A percentile compares a stretch with the other conserved stretches of the same genome.
These are phyloP conservation scores for Protomyces pachydermus DNA, from an alignment of 1,139 yeast genomes.

Conservation along the genomic window DNA sequence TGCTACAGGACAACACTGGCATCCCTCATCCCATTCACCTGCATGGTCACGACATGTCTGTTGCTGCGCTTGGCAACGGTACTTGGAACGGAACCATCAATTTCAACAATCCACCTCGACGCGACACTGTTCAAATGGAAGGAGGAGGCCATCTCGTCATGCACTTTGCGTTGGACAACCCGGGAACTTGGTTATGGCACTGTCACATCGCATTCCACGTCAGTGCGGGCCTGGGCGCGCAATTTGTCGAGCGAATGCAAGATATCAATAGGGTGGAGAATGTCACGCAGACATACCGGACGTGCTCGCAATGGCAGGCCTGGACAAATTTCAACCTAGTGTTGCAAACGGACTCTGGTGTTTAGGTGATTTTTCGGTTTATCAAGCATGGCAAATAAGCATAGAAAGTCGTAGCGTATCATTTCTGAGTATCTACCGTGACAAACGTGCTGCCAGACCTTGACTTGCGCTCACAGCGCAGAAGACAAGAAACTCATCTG, in stretches of 20 bases:
- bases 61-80: conserved; percentile 55
- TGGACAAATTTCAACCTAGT: not conserved
- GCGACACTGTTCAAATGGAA: conserved; percentile 61
- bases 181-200: conserved; percentile 73
- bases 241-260: not conserved
- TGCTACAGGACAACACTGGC: not conserved
- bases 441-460: too few relatives aligned
- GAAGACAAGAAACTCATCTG: too few relatives aligned
- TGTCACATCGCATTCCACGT: not conserved
- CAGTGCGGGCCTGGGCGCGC: not conserved
- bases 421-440: too few relatives aligned
- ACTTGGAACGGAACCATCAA: conserved; percentile 48
- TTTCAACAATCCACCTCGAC: conserved; percentile 57
- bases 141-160: conserved; percentile 57
- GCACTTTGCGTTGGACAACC: conserved; percentile 67
- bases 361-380: not conserved
- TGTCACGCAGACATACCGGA: not conserved
- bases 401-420: too few relatives aligned
- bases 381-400: too few relatives aligned
- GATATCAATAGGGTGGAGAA: not conserved
- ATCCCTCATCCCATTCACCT: conserved; percentile 65
- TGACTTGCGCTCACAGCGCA: too few relatives aligned
- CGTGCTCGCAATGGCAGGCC: not conserved
- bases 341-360: not conserved
- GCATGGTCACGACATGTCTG: conserved; percentile 49